phyloP scores from a whole-genome alignment of 2,329 filamentous ascomycete species.

The Westerdykella sp. region DNA sequence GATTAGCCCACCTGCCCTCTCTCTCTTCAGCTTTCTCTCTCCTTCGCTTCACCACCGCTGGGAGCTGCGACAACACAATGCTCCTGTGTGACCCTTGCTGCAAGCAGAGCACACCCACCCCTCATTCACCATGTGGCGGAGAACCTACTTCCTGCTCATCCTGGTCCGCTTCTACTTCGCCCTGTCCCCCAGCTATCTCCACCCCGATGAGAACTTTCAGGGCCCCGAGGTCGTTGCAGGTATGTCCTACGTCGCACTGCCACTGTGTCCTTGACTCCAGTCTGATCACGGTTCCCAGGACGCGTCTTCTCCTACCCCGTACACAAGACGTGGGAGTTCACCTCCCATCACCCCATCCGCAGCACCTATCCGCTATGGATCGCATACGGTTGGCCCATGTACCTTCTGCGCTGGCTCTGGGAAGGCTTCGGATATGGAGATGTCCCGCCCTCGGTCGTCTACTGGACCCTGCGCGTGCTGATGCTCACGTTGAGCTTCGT shows the following conservation, averaged over 20 bases:
- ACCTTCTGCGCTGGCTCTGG: conserved; percentile 86
- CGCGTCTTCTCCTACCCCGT: conserved; percentile 90
- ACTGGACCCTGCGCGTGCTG: conserved; percentile 78
- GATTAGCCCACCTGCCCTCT: conserved; percentile 13
- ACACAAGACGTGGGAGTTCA: conserved; percentile 93
- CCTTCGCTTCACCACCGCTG: neutral
- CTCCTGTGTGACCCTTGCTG: conserved; percentile 17
- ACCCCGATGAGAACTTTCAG: conserved; percentile 98
- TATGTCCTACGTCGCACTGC: conserved; percentile 34
- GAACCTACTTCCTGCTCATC: conserved; percentile 77
- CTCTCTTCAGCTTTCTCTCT: conserved; percentile 7
- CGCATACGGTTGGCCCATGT: conserved; percentile 89
- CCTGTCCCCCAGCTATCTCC: conserved; percentile 88
- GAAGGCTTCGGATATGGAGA: conserved; percentile 74
- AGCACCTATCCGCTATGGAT: conserved; percentile 97
- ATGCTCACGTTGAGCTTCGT: conserved; percentile 97
- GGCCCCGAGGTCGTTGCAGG: conserved; percentile 95
- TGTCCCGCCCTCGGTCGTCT: conserved; percentile 77
- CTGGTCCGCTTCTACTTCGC: conserved; percentile 90
- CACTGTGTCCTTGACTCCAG: neutral
- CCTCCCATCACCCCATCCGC: conserved; percentile 76
- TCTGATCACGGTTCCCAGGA: conserved; percentile 48
- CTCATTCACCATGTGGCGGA: conserved; percentile 70
- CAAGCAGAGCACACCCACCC: conserved; percentile 12
- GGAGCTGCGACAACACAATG: conserved; percentile 22